A percentile compares a stretch with the other conserved stretches of the same genome.
phyloP scores from a whole-genome alignment of 148 eudicot genomes.

The Silene uniflora region DNA sequence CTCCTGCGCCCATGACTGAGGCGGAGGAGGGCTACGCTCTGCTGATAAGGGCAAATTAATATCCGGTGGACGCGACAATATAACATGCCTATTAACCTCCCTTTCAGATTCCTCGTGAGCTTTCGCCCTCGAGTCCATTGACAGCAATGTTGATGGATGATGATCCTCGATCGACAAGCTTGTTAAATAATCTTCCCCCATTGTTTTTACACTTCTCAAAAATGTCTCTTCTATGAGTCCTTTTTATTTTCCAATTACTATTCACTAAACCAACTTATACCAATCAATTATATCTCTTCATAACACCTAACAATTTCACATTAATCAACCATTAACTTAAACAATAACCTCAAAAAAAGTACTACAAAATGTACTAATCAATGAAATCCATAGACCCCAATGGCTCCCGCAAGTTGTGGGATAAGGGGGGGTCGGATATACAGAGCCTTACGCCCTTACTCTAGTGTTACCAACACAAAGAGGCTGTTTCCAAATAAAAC shows the following conservation, averaged over 20 bases:
- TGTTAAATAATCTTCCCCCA: constrained; percentile 62
- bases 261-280: not conserved
- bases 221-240: not conserved
- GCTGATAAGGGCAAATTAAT: constrained; percentile 67
- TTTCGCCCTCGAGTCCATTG: constrained; percentile 67
- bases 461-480: no score
- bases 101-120: constrained; percentile 59
- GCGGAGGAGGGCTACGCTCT: constrained; percentile 69
- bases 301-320: constrained; percentile 16
- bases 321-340: not conserved
- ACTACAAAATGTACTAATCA: not conserved
- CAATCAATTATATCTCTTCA: constrained; percentile 11
- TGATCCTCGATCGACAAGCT: constrained; percentile 59
- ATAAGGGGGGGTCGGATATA: no score
- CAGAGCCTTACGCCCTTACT: no score
- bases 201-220: constrained; percentile 20
- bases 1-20: constrained; percentile 45
- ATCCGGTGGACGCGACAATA: constrained; percentile 63
- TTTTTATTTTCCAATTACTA: not conserved
- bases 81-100: constrained; percentile 46
- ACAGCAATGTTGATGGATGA: constrained; percentile 64
- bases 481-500: no score
- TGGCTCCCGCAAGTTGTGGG: no score
- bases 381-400: not conserved
- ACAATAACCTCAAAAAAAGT: not conserved